A percentile compares a stretch with the other conserved stretches of the same genome.
Conservation (phyloP, 805 yeast species). For the Wickerhamomyces hampshirensis region DNA sequence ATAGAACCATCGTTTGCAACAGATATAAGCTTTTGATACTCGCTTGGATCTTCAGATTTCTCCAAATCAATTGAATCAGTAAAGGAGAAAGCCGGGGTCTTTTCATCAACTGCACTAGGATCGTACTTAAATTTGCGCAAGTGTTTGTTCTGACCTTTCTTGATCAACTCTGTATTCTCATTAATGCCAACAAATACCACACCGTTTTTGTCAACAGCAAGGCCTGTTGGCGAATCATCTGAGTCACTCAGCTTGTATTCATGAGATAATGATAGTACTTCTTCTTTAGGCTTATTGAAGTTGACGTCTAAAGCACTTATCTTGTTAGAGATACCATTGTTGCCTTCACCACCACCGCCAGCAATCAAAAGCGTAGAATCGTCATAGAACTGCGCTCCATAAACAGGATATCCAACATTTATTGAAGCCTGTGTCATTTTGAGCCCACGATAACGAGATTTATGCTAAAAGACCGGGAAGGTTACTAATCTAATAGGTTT, state of each 20-base stretch:
- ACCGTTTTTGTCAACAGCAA: slow-evolving; percentile 46
- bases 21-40: slow-evolving; percentile 54
- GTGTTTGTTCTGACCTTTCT: slow-evolving; percentile 62
- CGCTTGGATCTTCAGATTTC: slow-evolving; percentile 43
- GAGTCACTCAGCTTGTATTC: slow-evolving; percentile 55
- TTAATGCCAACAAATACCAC: slow-evolving; percentile 72
- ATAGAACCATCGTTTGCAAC: slow-evolving; percentile 54
- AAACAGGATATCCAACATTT: slow-evolving; percentile 59
- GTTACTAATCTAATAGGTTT: too few species aligned
- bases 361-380: slow-evolving; percentile 60
- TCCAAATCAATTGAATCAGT: slow-evolving; percentile 56
- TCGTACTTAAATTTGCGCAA: slow-evolving; percentile 50
- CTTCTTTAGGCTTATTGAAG: slow-evolving; percentile 36
- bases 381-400: slow-evolving; percentile 68
- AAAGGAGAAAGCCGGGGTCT: slow-evolving; percentile 51
- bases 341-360: slow-evolving; percentile 97
- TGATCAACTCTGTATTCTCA: slow-evolving; percentile 54
- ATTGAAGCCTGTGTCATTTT: too few species aligned
- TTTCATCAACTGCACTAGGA: slow-evolving; percentile 19
- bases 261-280: slow-evolving; percentile 52
- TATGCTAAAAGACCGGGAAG: too few species aligned
- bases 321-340: slow-evolving; percentile 83
- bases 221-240: slow-evolving; percentile 86
- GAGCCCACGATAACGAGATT: too few species aligned
- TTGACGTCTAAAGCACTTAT: slow-evolving; percentile 60